Conservation (phyloP, 108 stramenopile species). For the Mayamaea pseudoterrestris region DNA sequence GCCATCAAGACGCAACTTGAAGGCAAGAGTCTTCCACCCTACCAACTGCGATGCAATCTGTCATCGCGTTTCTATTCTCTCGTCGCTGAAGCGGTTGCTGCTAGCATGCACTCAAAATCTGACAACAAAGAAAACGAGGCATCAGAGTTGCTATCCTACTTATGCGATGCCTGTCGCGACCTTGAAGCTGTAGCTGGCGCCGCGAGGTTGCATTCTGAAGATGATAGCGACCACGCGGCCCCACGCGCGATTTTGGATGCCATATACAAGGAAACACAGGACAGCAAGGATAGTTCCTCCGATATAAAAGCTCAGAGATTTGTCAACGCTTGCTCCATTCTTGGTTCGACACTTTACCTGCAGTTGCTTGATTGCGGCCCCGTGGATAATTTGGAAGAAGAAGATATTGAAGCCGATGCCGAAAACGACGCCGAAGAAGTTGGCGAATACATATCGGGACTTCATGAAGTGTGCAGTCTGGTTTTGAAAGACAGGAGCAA, state of each 20-base stretch:
- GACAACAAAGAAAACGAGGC: conserved; percentile 2
- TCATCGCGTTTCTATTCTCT: conserved; percentile 65
- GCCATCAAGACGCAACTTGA: too few species aligned
- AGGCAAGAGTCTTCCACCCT: conserved; percentile 8
- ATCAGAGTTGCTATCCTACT: too few species aligned
- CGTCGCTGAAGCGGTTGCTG: conserved; percentile 30
- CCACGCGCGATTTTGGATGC: too few species aligned
- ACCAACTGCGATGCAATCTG: conserved; percentile 31
- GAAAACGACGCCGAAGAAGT: conserved; percentile 49
- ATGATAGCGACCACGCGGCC: too few species aligned
- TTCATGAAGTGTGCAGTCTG: conserved; percentile 22
- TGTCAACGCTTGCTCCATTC: conserved; percentile 24
- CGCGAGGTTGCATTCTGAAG: too few species aligned
- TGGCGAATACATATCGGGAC: conserved; percentile 40
- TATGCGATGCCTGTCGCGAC: too few species aligned
- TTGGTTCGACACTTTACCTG: conserved; percentile 36
- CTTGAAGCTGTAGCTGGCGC: too few species aligned
- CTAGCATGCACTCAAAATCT: neutral
- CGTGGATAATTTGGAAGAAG: conserved; percentile 19
- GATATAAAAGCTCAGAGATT: conserved; percentile 35
- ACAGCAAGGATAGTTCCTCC: too few species aligned
- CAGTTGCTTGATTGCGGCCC: conserved; percentile 40
- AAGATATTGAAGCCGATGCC: conserved; percentile 49
- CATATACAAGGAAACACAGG: too few species aligned
- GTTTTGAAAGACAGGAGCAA: conserved; percentile 13